Evolutionary conservation across 768 basidiomycete genomes (phyloP).

Genomic region (Agrocybe pediades): DNA sequence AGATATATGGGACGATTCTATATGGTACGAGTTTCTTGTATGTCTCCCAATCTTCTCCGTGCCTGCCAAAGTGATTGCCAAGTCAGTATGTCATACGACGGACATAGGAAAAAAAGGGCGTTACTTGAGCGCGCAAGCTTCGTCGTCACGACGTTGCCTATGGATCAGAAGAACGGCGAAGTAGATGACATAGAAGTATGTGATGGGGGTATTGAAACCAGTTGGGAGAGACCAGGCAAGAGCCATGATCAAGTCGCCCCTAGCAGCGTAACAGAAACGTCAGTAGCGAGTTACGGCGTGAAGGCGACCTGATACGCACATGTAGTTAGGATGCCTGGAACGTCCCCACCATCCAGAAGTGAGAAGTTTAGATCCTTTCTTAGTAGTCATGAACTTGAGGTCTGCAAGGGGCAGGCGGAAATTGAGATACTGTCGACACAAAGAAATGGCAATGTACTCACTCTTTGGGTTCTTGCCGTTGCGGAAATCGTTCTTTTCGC

Average conservation of each 20-base stretch:
- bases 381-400: conserved; percentile 76
- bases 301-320: conserved; percentile 40
- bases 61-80: conserved; percentile 45
- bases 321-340: conserved; percentile 91
- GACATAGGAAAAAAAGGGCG: neutral
- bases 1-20: conserved; percentile 84
- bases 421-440: neutral
- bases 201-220: conserved; percentile 89
- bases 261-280: conserved; percentile 24
- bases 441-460: conserved; percentile 31
- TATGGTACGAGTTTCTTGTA: conserved; percentile 88
- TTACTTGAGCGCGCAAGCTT: conserved; percentile 86
- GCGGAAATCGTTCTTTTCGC: conserved; percentile 95
- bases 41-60: conserved; percentile 91
- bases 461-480: conserved; percentile 95
- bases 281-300: neutral
- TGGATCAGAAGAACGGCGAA: conserved; percentile 90
- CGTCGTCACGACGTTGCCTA: conserved; percentile 89
- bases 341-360: conserved; percentile 98
- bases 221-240: conserved; percentile 93
- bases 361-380: conserved; percentile 85
- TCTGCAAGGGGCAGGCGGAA: conserved; percentile 43
- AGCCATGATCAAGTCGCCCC: conserved; percentile 87
- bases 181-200: conserved; percentile 93
- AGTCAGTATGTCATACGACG: neutral